Percentiles rank a stretch among this genome's conserved stretches.
phyloP scores from a whole-genome alignment of 148 eudicot genomes.

The Euryodendron excelsum region DNA sequence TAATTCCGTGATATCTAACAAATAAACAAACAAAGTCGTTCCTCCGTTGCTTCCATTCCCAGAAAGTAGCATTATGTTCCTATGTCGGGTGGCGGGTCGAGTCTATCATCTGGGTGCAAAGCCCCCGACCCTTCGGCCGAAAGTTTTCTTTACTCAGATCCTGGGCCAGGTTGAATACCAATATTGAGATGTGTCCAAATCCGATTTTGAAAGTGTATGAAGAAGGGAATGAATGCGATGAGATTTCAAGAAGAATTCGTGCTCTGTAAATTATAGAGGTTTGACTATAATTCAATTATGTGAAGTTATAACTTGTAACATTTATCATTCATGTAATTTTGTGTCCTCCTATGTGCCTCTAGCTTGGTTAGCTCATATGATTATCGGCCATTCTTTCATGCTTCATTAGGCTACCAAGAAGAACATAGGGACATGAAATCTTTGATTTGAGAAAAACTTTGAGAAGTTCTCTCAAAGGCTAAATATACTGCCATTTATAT shows the following conservation, averaged over 20 bases:
- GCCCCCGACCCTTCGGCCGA: not conserved
- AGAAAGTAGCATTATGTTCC: no score
- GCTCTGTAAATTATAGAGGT: conserved; percentile 14
- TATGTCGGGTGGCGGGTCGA: conserved; percentile 12
- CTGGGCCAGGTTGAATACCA: not conserved
- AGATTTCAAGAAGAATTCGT: conserved; percentile 16
- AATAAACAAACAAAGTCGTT: no score
- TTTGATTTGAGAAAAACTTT: no score
- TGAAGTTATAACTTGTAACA: conserved; percentile 2
- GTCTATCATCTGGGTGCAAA: conserved; percentile 7
- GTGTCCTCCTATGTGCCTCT: not conserved
- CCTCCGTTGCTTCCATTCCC: no score
- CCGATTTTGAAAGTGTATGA: not conserved
- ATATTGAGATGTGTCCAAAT: not conserved
- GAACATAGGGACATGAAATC: no score
- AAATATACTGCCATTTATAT: no score
- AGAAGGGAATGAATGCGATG: conserved; percentile 13
- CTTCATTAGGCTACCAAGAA: not conserved
- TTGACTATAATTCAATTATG: conserved; percentile 5
- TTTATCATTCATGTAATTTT: not conserved
- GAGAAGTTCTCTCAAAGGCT: no score
- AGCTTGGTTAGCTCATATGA: not conserved
- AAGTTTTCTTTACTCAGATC: conserved; percentile 11
- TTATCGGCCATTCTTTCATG: no score
- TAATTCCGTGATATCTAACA: no score